Evolutionary conservation across 345 rosid genomes (phyloP), one percentile per base, ranked within the genome.

Genomic region (Acer yangbiense): DNA sequence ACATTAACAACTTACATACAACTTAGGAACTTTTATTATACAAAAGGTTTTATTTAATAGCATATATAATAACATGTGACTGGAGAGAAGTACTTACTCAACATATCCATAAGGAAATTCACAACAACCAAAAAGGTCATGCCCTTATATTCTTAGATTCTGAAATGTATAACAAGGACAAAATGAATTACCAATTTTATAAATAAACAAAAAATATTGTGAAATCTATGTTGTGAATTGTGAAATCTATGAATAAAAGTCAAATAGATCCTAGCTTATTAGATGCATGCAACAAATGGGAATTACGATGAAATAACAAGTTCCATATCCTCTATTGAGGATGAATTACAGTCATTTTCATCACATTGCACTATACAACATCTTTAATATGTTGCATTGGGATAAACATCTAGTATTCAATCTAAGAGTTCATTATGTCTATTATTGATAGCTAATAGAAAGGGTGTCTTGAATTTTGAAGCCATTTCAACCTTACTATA

Each of bases 71-170:
- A 21, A 32, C 58, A 71, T n/a, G 62, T 17, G 25, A 79, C 13
- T 43, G 75, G 32, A 68, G 61, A 73, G 57, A 69, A 70, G 75
- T 66, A 79, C 95, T 87, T 87, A 96, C 99, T 96, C 98, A 8
- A 85, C 39, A 76, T 83, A 90, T 81, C 99, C 98, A 71, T 96
- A 90, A 0, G 89, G 85, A 75, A 90, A 92, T 84, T 89, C 85
- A 75, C 76, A 89, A 23, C 78, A 63, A 80, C 99, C 98, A 77
- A 92, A 86, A 76, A 92, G 94, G 46, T 98, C 98, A 58, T 95
- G 93, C 73, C 98, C 97, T 88, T 97, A 98, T 61, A 92, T 77
- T 82, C 90, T 92, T 64, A 94, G 98, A 77, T 88, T 82, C 97
- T 96, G 90, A 75, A 82, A 85, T 46, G 55, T 58, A 57, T 44